Percentiles rank a stretch among this genome's conserved stretches.
These are phyloP conservation scores for Brassica carinata DNA, from an alignment of 345 rosid species.

Conservation along the genomic window DNA sequence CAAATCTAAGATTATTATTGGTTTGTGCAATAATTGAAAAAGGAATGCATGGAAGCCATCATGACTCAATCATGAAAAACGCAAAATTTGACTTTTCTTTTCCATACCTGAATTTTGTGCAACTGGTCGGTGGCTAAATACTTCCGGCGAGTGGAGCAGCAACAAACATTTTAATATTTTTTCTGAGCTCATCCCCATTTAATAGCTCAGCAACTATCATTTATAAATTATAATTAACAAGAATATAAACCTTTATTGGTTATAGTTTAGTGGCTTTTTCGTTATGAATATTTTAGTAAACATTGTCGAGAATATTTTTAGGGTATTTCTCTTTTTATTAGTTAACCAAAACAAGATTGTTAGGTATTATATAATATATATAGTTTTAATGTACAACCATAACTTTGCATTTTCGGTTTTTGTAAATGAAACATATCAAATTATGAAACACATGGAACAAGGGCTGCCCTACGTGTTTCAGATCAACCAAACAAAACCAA, in stretches of 20 bases:
- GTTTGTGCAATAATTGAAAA: conserved; percentile 9
- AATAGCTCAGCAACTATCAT: neutral
- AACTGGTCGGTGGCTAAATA: neutral
- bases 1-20: conserved; percentile 21
- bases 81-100: conserved; percentile 24
- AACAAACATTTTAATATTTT: neutral
- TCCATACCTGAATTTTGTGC: neutral
- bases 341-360: neutral
- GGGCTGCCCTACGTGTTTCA: neutral
- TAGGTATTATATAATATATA: neutral
- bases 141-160: neutral
- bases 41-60: conserved; percentile 20
- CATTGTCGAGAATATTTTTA: neutral
- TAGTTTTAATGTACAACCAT: neutral
- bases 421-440: neutral
- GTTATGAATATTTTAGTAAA: neutral
- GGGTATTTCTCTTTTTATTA: neutral
- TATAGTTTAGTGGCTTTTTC: neutral
- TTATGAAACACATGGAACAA: neutral
- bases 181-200: neutral
- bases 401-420: neutral
- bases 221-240: neutral
- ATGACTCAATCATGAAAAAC: conserved; percentile 32
- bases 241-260: neutral
- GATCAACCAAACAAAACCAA: conserved; percentile 4